Evolutionary conservation across 768 basidiomycete genomes (phyloP), one percentile per base, ranked within the genome.

Genomic region (Pisolithus microcarpus): DNA sequence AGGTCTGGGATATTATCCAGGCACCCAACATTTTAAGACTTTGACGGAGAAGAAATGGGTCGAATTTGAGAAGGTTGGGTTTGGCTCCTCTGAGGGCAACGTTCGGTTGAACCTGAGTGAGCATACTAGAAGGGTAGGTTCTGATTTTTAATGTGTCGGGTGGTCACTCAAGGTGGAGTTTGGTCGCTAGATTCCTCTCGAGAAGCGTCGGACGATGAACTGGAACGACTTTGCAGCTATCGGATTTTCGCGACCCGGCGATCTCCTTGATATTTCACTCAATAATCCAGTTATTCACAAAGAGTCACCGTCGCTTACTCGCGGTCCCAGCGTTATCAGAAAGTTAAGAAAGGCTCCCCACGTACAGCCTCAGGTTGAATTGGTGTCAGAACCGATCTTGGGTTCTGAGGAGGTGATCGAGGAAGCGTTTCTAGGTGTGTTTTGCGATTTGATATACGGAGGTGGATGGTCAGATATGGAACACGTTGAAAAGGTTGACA

Each of bases 41-140:
- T 63, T 94, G 56, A 87, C 91, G 0, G 90, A 95, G 52, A 70
- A 93, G 55, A 87, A 84, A 61, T 96, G 93, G 93, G 91, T 91
- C 6, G 84, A 88, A 63, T 97, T 96, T 60, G 91, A 94, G 72
- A 70, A 76, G 37, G 75, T 81, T 68, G 93, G 93, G 0, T 96
- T 97, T 55, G 79, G 80, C 7, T 72, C 71, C 13, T 61, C 75
- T 24, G 77, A 70, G 19, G 62, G 53, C 1, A 69, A 72, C 40
- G 75, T 98, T 28, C 81, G 91, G 62, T 98, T 99, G 66, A 94
- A 98, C 65, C 67, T 96, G 56, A 93, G 84, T 0, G 96, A 98
- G 70, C 77, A 82, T 50, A 92, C 93, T 23, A 75, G 90, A 54
- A 77, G 74, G 63, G 81, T 80, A 49, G 53, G 73, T 53, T 13